phyloP scores from a whole-genome alignment of 305 asterid species.

The Fraxinus nigra region DNA sequence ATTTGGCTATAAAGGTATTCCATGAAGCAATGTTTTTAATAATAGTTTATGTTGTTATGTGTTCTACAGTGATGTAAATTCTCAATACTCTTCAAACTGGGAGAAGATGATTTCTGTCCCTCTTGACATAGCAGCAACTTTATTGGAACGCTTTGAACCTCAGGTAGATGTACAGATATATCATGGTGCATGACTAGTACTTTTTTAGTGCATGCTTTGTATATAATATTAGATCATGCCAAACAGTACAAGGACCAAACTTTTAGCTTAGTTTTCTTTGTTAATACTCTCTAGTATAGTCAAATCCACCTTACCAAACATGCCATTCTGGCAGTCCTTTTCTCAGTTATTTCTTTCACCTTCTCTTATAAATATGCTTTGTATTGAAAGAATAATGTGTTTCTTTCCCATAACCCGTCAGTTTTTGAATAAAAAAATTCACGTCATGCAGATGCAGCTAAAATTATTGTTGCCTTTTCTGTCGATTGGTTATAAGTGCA shows the following conservation, averaged over 20 bases:
- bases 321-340: not conserved
- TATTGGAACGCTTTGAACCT: slow-evolving; percentile 52
- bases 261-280: not conserved
- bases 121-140: slow-evolving; percentile 51
- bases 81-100: slow-evolving; percentile 49
- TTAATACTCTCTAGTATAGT: not conserved
- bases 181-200: slow-evolving; percentile 20
- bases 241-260: not conserved
- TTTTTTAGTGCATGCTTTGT: slow-evolving; percentile 1
- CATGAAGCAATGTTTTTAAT: slow-evolving; percentile 28
- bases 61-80: slow-evolving; percentile 44
- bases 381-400: slow-evolving; percentile 9
- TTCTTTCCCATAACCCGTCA: slow-evolving; percentile 1
- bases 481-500: slow-evolving; percentile 78
- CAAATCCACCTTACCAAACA: not conserved
- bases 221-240: not conserved
- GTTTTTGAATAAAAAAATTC: slow-evolving; percentile 16
- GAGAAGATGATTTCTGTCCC: slow-evolving; percentile 44
- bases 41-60: slow-evolving; percentile 28
- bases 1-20: slow-evolving; percentile 3
- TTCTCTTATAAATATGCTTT: not conserved
- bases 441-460: slow-evolving; percentile 67
- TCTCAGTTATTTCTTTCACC: not conserved
- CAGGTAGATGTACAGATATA: slow-evolving; percentile 47
- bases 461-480: slow-evolving; percentile 59